Evolutionary conservation across 176 grass and related monocot genomes (phyloP), one percentile per base, ranked within the genome.

Genomic region (Alopecurus myosuroides): DNA sequence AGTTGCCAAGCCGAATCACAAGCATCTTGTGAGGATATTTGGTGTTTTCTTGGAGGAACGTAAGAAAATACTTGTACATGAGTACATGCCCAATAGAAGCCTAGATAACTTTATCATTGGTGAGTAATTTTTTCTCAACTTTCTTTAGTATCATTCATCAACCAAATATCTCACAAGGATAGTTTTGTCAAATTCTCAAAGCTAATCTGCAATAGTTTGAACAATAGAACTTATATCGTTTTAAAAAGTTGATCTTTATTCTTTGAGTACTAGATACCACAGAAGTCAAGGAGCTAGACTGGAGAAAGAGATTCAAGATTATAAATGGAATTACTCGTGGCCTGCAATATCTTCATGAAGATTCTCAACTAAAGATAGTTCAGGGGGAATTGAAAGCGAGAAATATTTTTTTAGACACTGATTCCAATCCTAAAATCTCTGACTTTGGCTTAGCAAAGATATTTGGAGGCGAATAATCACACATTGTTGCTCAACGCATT

Each of bases 301-400:
- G 89, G 89, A 40, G 11, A 39, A 57, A 36, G 42, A 73, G 89
- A 19, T 37, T 48, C 70, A 74, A 74, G 12, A 74, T 74, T 28
- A 91, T 91, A 53, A 29, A 80, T 23, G 89, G 89, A 77, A 33
- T 88, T 39, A 85, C 81, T n/a, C 33, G 81, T 71, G 89, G 89
- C 9, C 61, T 91, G 29, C 85, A 82, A 37, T 88, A 91, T 65
- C 81, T 91, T 73, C 89, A 91, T 5, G 80, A 91, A 88, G n/a
- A 91, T 64, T 91, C 89, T 41, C 83, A 74, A 12, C 18, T 85
- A 4, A 84, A 14, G 58, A 88, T 91, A 56, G 67, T 91, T 60
- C 81, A 88, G 26, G 65, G 71, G 28, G 71, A 75, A 2, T 28
- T 77, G 31, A 77, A 77, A 77, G 75, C 75, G 9, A 77, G 51